Evolutionary conservation across 2,329 filamentous ascomycete species (phyloP), one percentile per base, ranked within the genome.

Genomic region (Nemania sp.): DNA sequence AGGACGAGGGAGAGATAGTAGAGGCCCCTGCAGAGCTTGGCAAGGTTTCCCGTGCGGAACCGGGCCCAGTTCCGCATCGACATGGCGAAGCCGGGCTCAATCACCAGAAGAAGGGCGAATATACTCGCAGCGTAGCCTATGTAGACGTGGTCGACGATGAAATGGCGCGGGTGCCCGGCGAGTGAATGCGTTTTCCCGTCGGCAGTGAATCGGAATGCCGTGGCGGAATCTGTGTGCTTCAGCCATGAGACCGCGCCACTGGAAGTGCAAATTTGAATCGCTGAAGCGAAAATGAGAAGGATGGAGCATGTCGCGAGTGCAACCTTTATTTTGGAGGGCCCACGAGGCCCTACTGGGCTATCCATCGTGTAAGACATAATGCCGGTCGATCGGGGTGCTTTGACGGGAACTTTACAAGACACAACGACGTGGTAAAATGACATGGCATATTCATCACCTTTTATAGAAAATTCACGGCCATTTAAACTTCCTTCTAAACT

Each of bases 121-220:
- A 74, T 76, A 9, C 73, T 74, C 1, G 80, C 79, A 29, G 73
- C 75, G 40, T 80, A 77, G 54, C 73, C 74, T 25, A 78, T 77
- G 59, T 80, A 72, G 13, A 78, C 77, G 46, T 78, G 75, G 60
- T 78, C 68, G 45, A 75, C 70, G 58, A 81, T 66, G 13, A 77
- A 58, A 42, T 72, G 39, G 3, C 59, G 54, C 1, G 77, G 76
- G 2, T 68, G 57, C 46, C 74, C 74, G 10, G 65, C 53, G 11
- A 79, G 62, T 2, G 54, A 50, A 54, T 73, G 68, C 20, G 65
- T 67, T 0, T 64, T 53, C 29, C 65, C 68, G 34, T 63, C 46
- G 39, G 64, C 62, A 12, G 54, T 54, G 62, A 77, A 66, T 5
- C 54, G 57, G 48, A 73, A 75, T 43, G 34, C 17, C 15, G 67